Conservation (phyloP, 2,329 filamentous ascomycete genomes). For the Didymella keratinophila region DNA sequence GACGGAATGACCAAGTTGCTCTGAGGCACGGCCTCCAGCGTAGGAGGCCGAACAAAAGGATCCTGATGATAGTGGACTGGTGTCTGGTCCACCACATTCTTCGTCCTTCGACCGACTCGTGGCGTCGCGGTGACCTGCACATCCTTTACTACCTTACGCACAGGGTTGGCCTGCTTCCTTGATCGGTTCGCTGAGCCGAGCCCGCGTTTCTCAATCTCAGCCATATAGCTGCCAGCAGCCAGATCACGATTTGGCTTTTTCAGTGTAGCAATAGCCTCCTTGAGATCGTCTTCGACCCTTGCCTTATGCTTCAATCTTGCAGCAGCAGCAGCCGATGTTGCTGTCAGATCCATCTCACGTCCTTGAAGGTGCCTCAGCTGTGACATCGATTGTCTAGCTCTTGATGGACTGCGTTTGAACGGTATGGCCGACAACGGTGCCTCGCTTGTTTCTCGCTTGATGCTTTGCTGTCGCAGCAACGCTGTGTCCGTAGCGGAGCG, state of each 20-base stretch:
- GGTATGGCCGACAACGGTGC: conserved; percentile 60
- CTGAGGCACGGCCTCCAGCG: conserved; percentile 30
- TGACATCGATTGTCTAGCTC: conserved; percentile 47
- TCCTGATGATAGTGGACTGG: conserved; percentile 39
- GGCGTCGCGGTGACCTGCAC: conserved; percentile 56
- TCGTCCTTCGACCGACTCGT: conserved; percentile 44
- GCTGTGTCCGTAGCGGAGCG: conserved; percentile 72
- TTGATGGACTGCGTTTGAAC: conserved; percentile 56
- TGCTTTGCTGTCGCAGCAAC: conserved; percentile 56
- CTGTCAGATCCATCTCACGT: conserved; percentile 64
- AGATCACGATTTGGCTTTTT: conserved; percentile 78
- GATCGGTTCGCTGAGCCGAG: conserved; percentile 35
- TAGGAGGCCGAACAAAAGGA: conserved; percentile 31
- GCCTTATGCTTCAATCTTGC: conserved; percentile 71
- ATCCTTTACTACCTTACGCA: conserved; percentile 42
- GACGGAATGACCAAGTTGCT: conserved; percentile 52
- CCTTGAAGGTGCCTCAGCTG: conserved; percentile 58
- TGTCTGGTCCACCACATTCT: conserved; percentile 42
- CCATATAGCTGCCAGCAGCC: conserved; percentile 71
- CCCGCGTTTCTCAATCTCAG: conserved; percentile 69
- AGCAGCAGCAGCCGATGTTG: conserved; percentile 62
- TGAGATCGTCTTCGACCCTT: conserved; percentile 72
- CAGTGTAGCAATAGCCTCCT: conserved; percentile 75
- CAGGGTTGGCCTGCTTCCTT: conserved; percentile 39
- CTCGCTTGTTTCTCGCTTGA: conserved; percentile 76